Percentiles rank a stretch among this genome's conserved stretches.
Conservation (phyloP, 352 stramenopile species). For the Phytophthora tentaculata region DNA sequence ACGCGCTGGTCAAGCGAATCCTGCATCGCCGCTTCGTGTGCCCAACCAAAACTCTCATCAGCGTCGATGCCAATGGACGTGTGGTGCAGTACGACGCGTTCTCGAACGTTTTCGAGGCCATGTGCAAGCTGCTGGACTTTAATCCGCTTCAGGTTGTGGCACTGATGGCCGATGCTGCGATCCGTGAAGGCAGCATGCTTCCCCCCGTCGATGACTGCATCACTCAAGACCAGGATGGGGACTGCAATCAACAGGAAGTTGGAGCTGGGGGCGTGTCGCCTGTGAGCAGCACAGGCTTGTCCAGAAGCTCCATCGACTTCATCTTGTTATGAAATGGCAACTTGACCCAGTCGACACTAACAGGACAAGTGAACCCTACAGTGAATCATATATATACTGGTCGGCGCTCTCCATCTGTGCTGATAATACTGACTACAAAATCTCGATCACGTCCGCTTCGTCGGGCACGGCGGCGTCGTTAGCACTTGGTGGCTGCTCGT, state of each 20-base stretch:
- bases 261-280: not conserved
- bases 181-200: constrained; percentile 39
- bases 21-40: constrained; percentile 32
- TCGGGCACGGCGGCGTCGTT: constrained; percentile 10
- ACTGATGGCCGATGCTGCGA: constrained; percentile 35
- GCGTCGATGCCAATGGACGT: constrained; percentile 26
- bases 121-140: constrained; percentile 31
- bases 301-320: constrained; percentile 26
- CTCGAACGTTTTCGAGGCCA: constrained; percentile 45
- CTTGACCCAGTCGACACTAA: no score
- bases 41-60: constrained; percentile 41
- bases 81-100: constrained; percentile 44
- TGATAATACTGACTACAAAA: constrained; percentile 39
- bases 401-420: no score
- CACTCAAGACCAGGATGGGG: constrained; percentile 1
- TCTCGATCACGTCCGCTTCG: constrained; percentile 46
- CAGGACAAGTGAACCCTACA: no score
- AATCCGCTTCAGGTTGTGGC: constrained; percentile 21
- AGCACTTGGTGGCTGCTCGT: constrained; percentile 6
- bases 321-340: constrained; percentile 37
- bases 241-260: constrained; percentile 2
- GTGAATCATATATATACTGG: constrained; percentile 41
- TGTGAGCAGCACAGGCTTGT: not conserved
- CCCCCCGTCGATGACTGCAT: constrained; percentile 16
- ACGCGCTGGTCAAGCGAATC: constrained; percentile 15